Conservation (phyloP, 2,329 filamentous ascomycete genomes). For the Colletotrichum sansevieriae region DNA sequence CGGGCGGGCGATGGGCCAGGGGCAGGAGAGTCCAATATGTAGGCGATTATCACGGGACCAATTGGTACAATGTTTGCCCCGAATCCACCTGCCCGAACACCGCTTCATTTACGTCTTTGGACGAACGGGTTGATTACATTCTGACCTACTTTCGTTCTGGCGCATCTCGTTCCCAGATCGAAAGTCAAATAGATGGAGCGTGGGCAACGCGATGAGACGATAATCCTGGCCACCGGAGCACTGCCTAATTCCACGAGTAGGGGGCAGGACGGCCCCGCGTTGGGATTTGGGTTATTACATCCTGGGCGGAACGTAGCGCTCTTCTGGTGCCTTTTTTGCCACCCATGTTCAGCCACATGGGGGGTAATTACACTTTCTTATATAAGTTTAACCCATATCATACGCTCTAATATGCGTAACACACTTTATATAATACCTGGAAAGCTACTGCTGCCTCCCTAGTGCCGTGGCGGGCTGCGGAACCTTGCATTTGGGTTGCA, state of each 20-base stretch:
- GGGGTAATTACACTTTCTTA: too few species aligned
- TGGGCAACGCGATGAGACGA: neutral
- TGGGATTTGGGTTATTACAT: constrained; percentile 13
- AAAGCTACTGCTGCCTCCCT: too few species aligned
- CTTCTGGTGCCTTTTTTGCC: too few species aligned
- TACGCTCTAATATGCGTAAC: too few species aligned
- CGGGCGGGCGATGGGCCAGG: neutral
- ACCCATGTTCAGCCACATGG: too few species aligned
- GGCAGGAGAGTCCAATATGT: constrained; percentile 8
- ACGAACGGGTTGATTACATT: neutral
- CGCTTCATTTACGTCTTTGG: neutral
- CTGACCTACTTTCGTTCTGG: neutral
- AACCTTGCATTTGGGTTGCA: constrained; percentile 15
- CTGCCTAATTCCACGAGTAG: constrained; percentile 36
- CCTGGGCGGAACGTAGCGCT: neutral
- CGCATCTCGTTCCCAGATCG: constrained; percentile 20
- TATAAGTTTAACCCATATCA: too few species aligned
- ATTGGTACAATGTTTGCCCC: constrained; percentile 24
- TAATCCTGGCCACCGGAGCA: constrained; percentile 9
- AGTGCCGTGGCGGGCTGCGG: neutral
- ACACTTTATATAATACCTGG: too few species aligned
- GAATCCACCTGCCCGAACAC: constrained; percentile 1
- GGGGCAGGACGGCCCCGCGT: constrained; percentile 8
- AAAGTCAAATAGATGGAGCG: constrained; percentile 9
- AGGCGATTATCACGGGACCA: neutral